These are phyloP conservation scores for Mallotus repandus DNA, from an alignment of 441 rosid genomes.

Conservation along the genomic window DNA sequence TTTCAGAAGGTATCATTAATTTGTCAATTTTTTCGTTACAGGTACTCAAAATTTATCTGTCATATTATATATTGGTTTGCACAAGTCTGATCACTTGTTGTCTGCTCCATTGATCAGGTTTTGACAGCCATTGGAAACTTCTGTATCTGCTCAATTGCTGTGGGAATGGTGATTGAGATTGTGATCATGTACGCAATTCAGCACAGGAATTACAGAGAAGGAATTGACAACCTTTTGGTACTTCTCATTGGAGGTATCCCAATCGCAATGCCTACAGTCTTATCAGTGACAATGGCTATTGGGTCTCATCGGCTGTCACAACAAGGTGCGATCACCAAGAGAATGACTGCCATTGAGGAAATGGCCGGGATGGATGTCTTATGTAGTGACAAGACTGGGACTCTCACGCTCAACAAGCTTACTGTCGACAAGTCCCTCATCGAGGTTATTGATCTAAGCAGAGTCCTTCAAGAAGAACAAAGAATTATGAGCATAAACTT, in stretches of 20 bases:
- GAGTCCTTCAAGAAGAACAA: background rate
- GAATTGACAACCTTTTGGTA: conserved; percentile 87
- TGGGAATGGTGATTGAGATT: conserved; percentile 76
- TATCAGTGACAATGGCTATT: conserved; percentile 96
- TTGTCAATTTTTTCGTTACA: background rate
- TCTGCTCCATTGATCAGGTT: conserved; percentile 41
- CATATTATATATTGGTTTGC: background rate
- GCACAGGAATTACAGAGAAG: conserved; percentile 69
- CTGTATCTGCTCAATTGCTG: conserved; percentile 86
- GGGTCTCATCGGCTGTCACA: conserved; percentile 86
- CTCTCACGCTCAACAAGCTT: conserved; percentile 91
- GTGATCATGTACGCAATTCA: conserved; percentile 79
- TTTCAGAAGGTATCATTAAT: conserved; percentile 70
- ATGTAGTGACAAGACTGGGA: conserved; percentile 95
- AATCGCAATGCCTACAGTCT: conserved; percentile 96
- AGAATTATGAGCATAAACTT: background rate
- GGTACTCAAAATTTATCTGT: background rate
- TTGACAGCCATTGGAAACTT: conserved; percentile 94
- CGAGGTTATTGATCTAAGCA: conserved; percentile 44
- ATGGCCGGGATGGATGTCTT: conserved; percentile 98
- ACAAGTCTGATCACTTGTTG: background rate
- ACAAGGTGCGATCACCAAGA: conserved; percentile 97
- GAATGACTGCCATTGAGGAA: conserved; percentile 98
- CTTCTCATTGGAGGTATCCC: conserved; percentile 97
- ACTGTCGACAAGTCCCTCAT: conserved; percentile 73